Percentiles rank a stretch among this genome's conserved stretches.
Evolutionary conservation across 306 rosid species (phyloP).

Genomic region (Prunus campanulata): DNA sequence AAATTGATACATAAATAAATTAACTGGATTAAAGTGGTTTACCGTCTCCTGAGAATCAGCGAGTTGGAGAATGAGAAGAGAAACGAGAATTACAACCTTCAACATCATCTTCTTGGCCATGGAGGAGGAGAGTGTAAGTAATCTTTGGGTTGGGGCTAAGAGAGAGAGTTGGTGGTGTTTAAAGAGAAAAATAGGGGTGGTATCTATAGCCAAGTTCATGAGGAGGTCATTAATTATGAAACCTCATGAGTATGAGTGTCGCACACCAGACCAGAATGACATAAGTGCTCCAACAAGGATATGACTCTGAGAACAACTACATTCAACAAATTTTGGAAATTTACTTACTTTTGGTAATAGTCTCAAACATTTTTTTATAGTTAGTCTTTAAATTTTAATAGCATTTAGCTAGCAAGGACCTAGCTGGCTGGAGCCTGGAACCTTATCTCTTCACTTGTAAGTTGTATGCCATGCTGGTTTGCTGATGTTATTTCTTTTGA

Average conservation of each 20-base stretch:
- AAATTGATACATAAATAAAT: neutral
- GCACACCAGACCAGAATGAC: neutral
- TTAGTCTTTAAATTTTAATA: neutral
- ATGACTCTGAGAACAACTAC: neutral
- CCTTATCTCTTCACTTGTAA: too few relatives aligned
- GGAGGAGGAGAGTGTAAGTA: too few relatives aligned
- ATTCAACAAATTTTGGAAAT: neutral
- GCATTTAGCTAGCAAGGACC: neutral
- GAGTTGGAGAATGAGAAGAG: conserved; percentile 36
- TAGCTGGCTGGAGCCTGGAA: too few relatives aligned
- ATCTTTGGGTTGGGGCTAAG: too few relatives aligned
- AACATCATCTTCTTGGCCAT: conserved; percentile 16
- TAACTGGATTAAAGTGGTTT: neutral
- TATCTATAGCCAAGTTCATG: neutral
- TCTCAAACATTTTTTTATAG: neutral
- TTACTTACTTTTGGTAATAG: neutral
- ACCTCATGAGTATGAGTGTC: neutral
- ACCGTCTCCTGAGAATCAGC: conserved; percentile 37
- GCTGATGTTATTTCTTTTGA: too few relatives aligned
- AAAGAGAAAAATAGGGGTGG: neutral
- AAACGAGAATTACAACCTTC: conserved; percentile 28
- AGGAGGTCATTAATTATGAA: neutral
- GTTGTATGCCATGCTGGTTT: too few relatives aligned
- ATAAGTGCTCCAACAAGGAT: neutral
- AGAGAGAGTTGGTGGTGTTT: neutral